phyloP scores from a whole-genome alignment of 202 grass and related monocot species.

The Eragrostis tef region DNA sequence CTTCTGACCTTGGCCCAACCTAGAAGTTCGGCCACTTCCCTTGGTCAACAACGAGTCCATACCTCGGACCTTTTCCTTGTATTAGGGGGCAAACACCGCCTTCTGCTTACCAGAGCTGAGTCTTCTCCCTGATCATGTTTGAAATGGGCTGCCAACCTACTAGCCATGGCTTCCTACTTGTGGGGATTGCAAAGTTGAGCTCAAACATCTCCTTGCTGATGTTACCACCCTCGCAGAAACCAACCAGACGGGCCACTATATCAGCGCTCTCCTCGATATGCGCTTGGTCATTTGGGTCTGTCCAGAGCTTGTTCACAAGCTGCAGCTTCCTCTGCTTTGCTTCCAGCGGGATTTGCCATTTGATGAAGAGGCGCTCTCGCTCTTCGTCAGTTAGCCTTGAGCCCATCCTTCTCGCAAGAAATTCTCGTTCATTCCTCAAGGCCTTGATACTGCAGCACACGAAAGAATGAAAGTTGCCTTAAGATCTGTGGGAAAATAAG shows the following conservation, averaged over 20 bases:
- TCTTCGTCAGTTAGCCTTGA: constrained; percentile 81
- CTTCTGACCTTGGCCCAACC: constrained; percentile 28
- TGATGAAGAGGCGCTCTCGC: constrained; percentile 71
- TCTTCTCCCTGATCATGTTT: constrained; percentile 75
- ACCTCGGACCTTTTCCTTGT: background rate
- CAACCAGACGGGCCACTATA: constrained; percentile 82
- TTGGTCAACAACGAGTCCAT: constrained; percentile 31
- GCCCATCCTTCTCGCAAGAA: constrained; percentile 74
- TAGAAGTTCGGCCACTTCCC: constrained; percentile 36
- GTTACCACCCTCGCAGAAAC: constrained; percentile 88
- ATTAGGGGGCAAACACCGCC: background rate
- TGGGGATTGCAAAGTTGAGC: constrained; percentile 74
- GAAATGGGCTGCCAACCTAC: constrained; percentile 92
- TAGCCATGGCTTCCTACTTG: constrained; percentile 82
- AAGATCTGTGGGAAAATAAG: constrained; percentile 5
- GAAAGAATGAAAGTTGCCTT: constrained; percentile 7
- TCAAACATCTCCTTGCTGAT: constrained; percentile 98
- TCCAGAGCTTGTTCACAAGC: constrained; percentile 83
- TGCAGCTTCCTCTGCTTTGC: constrained; percentile 93
- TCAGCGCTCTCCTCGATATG: constrained; percentile 79
- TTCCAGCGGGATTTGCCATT: constrained; percentile 82
- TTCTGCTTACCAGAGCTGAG: constrained; percentile 51
- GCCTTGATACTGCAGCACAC: constrained; percentile 64
- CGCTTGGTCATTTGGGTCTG: constrained; percentile 55
- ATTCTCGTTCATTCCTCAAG: constrained; percentile 79